Base-by-base conservation (phyloP, 2,329 filamentous ascomycete genomes). In the Paecilomyces sp. region DNA sequence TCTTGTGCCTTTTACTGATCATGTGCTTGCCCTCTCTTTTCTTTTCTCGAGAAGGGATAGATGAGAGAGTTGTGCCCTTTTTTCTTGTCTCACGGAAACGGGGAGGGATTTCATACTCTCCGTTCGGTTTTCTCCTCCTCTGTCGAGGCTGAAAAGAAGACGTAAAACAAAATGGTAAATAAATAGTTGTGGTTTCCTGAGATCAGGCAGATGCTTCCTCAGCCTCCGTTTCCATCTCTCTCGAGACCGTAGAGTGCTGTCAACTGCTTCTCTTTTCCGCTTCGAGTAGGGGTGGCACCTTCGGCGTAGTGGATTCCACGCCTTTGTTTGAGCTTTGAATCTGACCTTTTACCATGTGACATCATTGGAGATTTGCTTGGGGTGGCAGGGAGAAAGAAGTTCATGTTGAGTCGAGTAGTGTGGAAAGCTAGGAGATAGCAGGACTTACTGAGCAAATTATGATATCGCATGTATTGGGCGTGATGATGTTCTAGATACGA, bases 341-440 rank as follows among this genome's bases (percentile, higher is more conserved):
- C 75, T 73, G 75, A 78, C 75, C 76, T 78, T 78, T 78, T 78
- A 78, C 76, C 76, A 78, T 66, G 65, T 72, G 59, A 61, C 76
- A 77, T 78, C 76, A 76, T 72, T 60, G 74, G 75, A 77, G 73
- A 72, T 57, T 50, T 54, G 50, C 34, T 11, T 5, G 55, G 30
- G 34, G 54, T 33, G 52, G 25, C 30, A 53, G 15, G 25, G 18
- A 24, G 33, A 24, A 18, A 11, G 5, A 9, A 33, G 8, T 6
- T 47, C 18, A 9, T 22, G 41, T 47, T 8, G 41, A 8, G 41
- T n/a, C n/a, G n/a, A 33, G 31, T 33, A 33, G 11, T 3, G 7
- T 18, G 41, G 15, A 11, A 18, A 47, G 3, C 8, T 47, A 15
- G 15, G 8, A 47, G 41, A 47, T 47, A 8, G 18, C n/a, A 22